A percentile compares a stretch with the other conserved stretches of the same genome.
These are phyloP conservation scores for Rubia peregrina DNA, from an alignment of 305 asterid genomes.

Conservation along the genomic window DNA sequence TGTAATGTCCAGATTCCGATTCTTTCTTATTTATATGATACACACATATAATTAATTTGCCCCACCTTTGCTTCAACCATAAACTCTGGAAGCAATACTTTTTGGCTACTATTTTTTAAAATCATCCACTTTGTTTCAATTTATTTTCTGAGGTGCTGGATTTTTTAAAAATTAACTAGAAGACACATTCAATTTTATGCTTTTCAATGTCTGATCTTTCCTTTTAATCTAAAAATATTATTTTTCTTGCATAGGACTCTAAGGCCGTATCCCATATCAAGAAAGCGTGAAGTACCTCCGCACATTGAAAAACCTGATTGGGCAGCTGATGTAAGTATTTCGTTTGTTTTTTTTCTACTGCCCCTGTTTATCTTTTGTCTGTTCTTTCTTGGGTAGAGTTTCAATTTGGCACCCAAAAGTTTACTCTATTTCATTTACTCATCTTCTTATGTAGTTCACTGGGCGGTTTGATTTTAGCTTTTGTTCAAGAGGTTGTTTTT, in stretches of 20 bases:
- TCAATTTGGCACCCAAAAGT: neutral
- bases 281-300: slow-evolving; percentile 56
- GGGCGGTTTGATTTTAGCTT: neutral
- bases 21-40: neutral
- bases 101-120: neutral
- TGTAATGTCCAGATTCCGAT: neutral
- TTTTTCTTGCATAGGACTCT: slow-evolving; percentile 41
- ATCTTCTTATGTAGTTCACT: neutral
- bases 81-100: neutral
- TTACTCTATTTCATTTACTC: neutral
- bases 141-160: neutral
- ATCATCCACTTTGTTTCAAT: neutral
- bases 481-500: neutral
- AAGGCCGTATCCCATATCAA: slow-evolving; percentile 78
- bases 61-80: neutral
- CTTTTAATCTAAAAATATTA: slow-evolving; percentile 7
- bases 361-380: neutral
- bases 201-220: neutral
- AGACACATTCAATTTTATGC: neutral
- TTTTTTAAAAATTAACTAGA: neutral
- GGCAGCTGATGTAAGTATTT: slow-evolving; percentile 74
- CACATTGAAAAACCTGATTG: slow-evolving; percentile 86
- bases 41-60: neutral
- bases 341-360: neutral
- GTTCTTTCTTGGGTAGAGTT: neutral